Evolutionary conservation across 345 rosid species (phyloP).

Genomic region (Syzygium jambos): DNA sequence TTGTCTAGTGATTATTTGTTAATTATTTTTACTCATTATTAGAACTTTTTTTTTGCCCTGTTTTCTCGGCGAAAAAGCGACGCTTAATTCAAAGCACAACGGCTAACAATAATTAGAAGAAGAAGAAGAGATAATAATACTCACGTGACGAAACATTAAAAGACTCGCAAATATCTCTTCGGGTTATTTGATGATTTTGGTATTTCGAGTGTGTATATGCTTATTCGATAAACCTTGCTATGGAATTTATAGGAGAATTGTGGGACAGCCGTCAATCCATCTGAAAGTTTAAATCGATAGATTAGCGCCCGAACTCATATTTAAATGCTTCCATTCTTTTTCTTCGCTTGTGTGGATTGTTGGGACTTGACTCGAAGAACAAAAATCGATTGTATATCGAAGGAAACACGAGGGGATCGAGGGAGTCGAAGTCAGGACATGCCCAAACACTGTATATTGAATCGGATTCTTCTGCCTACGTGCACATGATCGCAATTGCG

Average conservation of each 20-base stretch:
- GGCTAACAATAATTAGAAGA: not conserved
- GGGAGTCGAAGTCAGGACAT: not conserved
- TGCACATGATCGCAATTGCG: not conserved
- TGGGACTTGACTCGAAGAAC: not conserved
- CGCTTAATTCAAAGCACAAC: not conserved
- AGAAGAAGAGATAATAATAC: not conserved
- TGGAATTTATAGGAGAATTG: not conserved
- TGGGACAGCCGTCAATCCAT: not conserved
- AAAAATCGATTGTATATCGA: not conserved
- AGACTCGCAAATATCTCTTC: not conserved
- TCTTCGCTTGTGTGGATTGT: not conserved
- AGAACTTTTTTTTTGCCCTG: not conserved
- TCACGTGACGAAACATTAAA: not conserved
- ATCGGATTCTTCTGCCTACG: too few relatives aligned
- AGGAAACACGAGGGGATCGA: accelerated
- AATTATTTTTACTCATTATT: not conserved
- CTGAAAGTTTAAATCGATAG: too few relatives aligned
- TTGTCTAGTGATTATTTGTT: not conserved
- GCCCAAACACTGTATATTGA: not conserved
- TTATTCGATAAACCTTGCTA: not conserved
- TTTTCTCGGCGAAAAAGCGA: not conserved
- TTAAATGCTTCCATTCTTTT: not conserved
- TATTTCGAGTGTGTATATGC: not conserved
- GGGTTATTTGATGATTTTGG: not conserved
- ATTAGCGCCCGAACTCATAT: too few relatives aligned